Evolutionary conservation across 805 yeast genomes (phyloP), one percentile per base, ranked within the genome.

Genomic region (Komagataella kurtzmanii): DNA sequence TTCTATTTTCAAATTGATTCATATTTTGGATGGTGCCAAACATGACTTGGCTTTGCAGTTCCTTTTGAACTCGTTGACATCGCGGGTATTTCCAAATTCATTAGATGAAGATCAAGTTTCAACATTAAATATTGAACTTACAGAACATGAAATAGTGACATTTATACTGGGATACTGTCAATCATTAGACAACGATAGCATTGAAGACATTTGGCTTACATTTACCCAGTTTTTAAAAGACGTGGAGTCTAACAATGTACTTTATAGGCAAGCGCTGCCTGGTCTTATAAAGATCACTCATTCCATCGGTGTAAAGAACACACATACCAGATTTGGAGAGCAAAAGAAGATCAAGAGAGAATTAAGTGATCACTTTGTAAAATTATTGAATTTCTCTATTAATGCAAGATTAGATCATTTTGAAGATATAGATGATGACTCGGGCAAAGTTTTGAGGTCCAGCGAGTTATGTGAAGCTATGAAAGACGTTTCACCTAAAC

Each of bases 11-110:
- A 84, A 82, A 56, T 60, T 87, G 1, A 64, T 87, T n/a, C 88
- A 86, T 62, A 82, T 85, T 2, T 67, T 90, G 49, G 97, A 90
- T 65, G 91, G 93, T 0, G 85, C 95, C 6, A 78, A 86, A 56
- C 85, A 95, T 0, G 85, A 81, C 52, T 59, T 78, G 4, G 85
- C 95, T 0, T 68, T 88, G 12, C 90, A 95, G 0, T 75, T 77
- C 57, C 67, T 89, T 3, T 70, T 87, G 56, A 72, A 77, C 52
- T 70, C 86, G 0, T 70, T 84, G 36, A 61, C 65, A 19, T 68
- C 79, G 7, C 67, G 84, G 53, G 69, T 77, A 7, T 70, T 69
- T 54, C 64, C 65, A 1, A 49, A 61, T 2, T 53, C 62, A 17
- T 50, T 61, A 14, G 65, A 59, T 1, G 52, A 56, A 36, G 51